Evolutionary conservation across 441 rosid genomes (phyloP), one percentile per base, ranked within the genome.

Genomic region (Populus trichocarpa): DNA sequence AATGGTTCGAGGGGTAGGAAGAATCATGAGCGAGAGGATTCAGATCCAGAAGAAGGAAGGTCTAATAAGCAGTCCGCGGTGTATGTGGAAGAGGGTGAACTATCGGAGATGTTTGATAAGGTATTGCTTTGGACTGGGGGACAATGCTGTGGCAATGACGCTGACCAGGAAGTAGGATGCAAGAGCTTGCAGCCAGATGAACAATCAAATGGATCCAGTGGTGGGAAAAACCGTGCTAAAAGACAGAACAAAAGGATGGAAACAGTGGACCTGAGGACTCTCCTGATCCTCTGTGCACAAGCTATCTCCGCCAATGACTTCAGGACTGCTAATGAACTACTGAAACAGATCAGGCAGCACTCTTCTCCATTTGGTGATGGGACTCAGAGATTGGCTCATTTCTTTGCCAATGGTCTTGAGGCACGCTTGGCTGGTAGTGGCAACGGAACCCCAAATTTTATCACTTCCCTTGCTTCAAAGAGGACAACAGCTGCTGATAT

Each of bases 341-440:
- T 93, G 18, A 77, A 85, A 84, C 94, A 88, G 89, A 90, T 95
- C 38, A 84, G 90, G 83, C 83, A 87, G 78, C 83, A 93, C 61
- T 88, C 93, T 35, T 91, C 94, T 1, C 84, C 89, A 57, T 22
- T 38, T 0, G 98, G 98, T 13, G 96, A 93, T 68, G 94, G 89
- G 16, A 69, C 87, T 46, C 96, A 93, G 84, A 89, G 98, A 75
- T 71, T 94, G 64, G 97, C 98, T 25, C 88, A 93, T 83, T 89
- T 74, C 84, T 93, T 95, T 67, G 98, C 97, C 5, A 86, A 90
- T 59, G 97, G 92, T 23, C 97, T 95, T 0, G 92, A 95, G 87
- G 91, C 97, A 10, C 94, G 98, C 69, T 50, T 90, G 81, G 90
- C 83, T 20, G 99, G 93, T 33, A 83, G 75, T 46, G 88, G 84